phyloP scores from a whole-genome alignment of 805 yeast genomes.

The Candida maltosa region DNA sequence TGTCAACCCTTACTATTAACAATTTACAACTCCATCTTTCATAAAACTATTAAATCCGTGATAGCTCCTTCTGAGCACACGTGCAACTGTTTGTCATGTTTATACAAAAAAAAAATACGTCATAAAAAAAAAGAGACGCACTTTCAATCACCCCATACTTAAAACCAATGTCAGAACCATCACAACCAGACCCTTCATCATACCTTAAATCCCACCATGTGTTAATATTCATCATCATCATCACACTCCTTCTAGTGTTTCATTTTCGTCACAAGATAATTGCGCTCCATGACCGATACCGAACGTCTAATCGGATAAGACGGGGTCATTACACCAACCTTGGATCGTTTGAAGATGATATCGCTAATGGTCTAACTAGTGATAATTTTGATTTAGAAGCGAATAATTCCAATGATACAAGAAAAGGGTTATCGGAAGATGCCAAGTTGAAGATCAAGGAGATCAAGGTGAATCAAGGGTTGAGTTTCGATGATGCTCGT shows the following conservation, averaged over 20 bases:
- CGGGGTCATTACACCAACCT: constrained; percentile 19
- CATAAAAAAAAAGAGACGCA: no score
- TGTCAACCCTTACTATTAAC: no score
- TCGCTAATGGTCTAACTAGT: constrained; percentile 46
- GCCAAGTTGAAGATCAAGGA: constrained; percentile 50
- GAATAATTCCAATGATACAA: constrained; percentile 46
- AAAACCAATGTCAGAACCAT: no score
- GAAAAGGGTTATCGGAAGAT: constrained; percentile 58
- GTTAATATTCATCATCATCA: constrained; percentile 27
- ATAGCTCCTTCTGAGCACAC: no score
- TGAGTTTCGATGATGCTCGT: constrained; percentile 72
- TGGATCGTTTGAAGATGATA: constrained; percentile 38
- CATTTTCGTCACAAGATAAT: constrained; percentile 31
- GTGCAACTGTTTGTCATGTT: no score
- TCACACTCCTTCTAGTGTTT: constrained; percentile 14
- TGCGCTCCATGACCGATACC: constrained; percentile 23
- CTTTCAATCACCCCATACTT: no score
- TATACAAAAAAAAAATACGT: no score
- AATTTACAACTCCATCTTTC: no score
- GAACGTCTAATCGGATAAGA: constrained; percentile 21
- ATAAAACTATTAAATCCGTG: no score
- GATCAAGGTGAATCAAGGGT: constrained; percentile 49
- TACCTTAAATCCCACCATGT: constrained; percentile 26
- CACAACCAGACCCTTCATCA: no score
- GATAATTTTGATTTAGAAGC: constrained; percentile 50